Percentiles rank a stretch among this genome's conserved stretches.
Evolutionary conservation across 164 flowering plant genomes (phyloP).

Genomic region (Malania oleifera): DNA sequence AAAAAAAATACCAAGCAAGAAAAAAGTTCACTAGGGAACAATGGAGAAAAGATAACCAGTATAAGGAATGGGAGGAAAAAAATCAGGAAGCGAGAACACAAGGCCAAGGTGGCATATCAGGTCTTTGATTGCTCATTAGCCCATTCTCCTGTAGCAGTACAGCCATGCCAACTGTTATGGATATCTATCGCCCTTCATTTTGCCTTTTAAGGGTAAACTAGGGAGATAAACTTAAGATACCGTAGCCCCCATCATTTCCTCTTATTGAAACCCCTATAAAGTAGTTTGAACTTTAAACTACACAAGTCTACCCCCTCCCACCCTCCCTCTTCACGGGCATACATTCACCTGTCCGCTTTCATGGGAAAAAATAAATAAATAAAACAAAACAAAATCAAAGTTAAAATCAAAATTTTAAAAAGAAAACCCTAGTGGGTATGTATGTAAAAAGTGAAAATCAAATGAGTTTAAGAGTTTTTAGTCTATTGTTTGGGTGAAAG

Average conservation of each 20-base stretch:
- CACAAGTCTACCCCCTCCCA: neutral
- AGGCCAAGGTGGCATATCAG: neutral
- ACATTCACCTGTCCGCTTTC: neutral
- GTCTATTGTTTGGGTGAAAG: neutral
- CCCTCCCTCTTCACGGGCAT: neutral
- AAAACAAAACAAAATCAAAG: too few species aligned
- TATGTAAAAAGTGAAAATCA: conserved; percentile 6
- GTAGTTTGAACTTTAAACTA: conserved; percentile 7
- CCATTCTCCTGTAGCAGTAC: conserved; percentile 1
- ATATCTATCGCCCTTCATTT: conserved; percentile 2
- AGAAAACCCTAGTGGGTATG: neutral
- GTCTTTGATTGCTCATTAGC: neutral
- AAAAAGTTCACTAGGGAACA: neutral
- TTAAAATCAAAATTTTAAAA: too few species aligned
- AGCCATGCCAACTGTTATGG: conserved; percentile 2
- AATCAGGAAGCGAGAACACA: neutral
- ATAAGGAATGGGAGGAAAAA: conserved; percentile 3
- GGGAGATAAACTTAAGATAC: neutral
- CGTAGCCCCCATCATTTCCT: conserved; percentile 3
- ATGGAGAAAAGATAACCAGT: neutral
- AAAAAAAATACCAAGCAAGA: too few species aligned
- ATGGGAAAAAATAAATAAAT: neutral
- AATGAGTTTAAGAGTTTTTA: neutral
- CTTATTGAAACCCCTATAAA: conserved; percentile 8
- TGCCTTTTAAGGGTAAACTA: conserved; percentile 8